Conservation (phyloP, 352 stramenopile genomes). For the Phytophthora quininea region DNA sequence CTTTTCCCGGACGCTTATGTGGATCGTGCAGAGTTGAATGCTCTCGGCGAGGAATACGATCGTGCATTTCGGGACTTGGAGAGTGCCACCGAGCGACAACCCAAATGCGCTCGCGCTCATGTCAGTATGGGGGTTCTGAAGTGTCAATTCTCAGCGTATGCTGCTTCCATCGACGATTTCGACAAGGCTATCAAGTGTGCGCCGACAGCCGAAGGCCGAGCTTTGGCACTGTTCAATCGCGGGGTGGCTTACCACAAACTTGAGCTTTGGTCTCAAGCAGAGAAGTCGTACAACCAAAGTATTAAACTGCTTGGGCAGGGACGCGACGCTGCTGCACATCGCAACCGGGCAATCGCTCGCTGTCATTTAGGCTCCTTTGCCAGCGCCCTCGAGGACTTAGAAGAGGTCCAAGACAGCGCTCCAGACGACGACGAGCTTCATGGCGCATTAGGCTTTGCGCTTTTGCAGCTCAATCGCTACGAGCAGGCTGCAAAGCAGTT, state of each 20-base stretch:
- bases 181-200: slow-evolving; percentile 66
- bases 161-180: slow-evolving; percentile 70
- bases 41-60: slow-evolving; percentile 64
- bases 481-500: slow-evolving; percentile 70
- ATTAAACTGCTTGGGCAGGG: slow-evolving; percentile 50
- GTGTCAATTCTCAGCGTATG: slow-evolving; percentile 71
- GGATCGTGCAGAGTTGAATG: slow-evolving; percentile 71
- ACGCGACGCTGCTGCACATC: slow-evolving; percentile 56
- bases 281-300: slow-evolving; percentile 61
- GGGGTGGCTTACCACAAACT: slow-evolving; percentile 77
- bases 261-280: slow-evolving; percentile 65
- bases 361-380: slow-evolving; percentile 61
- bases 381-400: slow-evolving; percentile 69
- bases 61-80: slow-evolving; percentile 68
- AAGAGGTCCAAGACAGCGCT: slow-evolving; percentile 65
- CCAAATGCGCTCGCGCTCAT: slow-evolving; percentile 53
- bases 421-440: slow-evolving; percentile 78
- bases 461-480: slow-evolving; percentile 75
- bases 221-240: slow-evolving; percentile 60
- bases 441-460: slow-evolving; percentile 63
- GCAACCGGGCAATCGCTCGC: slow-evolving; percentile 68
- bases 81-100: slow-evolving; percentile 55
- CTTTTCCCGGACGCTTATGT: slow-evolving; percentile 64
- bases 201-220: slow-evolving; percentile 33
- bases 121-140: slow-evolving; percentile 79